Evolutionary conservation across 257 asterid genomes (phyloP), one percentile per base, ranked within the genome.

Genomic region (Scutellaria baicalensis): DNA sequence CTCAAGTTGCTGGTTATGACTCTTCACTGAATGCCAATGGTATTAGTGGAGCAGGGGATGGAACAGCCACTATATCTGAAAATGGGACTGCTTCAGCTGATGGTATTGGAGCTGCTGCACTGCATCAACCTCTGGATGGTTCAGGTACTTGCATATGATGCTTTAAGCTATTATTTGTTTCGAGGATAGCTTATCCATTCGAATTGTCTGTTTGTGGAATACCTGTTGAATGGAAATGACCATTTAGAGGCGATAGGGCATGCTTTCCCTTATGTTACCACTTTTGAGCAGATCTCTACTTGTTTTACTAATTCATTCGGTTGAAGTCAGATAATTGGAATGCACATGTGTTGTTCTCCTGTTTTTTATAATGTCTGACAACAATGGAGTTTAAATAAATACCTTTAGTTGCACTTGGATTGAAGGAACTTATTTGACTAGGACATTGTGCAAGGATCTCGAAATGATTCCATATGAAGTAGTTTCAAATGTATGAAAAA

Each of bases 71-170:
- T 33, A 80, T 69, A 66, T 42, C 77, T 48, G 93, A 81, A 70
- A 90, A 93, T 59, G 98, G 96, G 73, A 80, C 72, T 47, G 39
- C 80, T 66, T 52, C 91, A 44, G 80, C 83, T 59, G 86, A 67
- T 73, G 80, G 83, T 50, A 83, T 71, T 63, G 94, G 78, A 59
- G 71, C 89, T 77, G 83, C 88, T 78, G 79, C 81, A 55, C 61
- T 74, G 78, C 95, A 88, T 73, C 96, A 85, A 73, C 79, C 83
- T 44, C 61, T 81, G 13, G 96, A 86, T 81, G 89, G 77, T 72
- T 74, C 94, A 49, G 97, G 97, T 92, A 86, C 45, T 65, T 61
- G 4, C 69, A 13, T 74, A 10, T 60, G 49, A 57, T 51, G 17
- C 27, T 70, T 51, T 47, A 18, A n/a, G 54, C 31, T 35, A 50